Base-by-base conservation (phyloP, 2,329 filamentous ascomycete genomes). In the Fusarium udum region DNA sequence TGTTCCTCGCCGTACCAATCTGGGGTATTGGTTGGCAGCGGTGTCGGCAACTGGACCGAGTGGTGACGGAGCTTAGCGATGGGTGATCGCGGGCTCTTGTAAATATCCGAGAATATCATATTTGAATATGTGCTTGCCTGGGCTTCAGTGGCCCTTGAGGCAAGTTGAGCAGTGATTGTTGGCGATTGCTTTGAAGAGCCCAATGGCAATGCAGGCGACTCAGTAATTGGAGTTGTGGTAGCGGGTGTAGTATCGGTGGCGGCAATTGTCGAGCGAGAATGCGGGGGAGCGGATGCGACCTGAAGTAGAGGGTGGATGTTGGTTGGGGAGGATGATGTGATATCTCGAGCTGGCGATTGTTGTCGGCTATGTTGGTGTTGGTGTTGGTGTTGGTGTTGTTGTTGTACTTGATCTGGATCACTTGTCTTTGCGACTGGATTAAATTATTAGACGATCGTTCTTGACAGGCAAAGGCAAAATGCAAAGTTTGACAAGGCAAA, bases 41-140 rank as follows among this genome's bases (percentile, higher is more conserved):
- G 48, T 69, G 75, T 71, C 28, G 79, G 76, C n/a, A 80, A 67
- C 51, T 78, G 79, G 16, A 80, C 76, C 28, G 78, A 77, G 48
- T 79, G 77, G 61, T 83, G 83, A 42, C 87, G 86, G 64, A 89
- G 80, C 77, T 87, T 88, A 66, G 85, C 83, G 61, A 89, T 81
- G 15, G 87, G 86, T 45, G 86, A 86, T 77, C 85, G 87, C 45
- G 87, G 85, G 57, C 85, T 86, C 80, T 86, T 89, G 80, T 89
- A 90, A 57, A 90, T 83, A 76, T 89, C 88, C 66, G 87, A 88
- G 80, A 90, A 90, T 71, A 89, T 84, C 88, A 90, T 90, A 71
- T 66, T 63, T 61, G 75, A 39, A 16, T 61, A 70, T 16, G 64
- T 48, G 36, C 39, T 42, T 49, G 69, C 72, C 68, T 67, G 76